phyloP scores from a whole-genome alignment of 768 basidiomycete species.

The Mycena amicta region DNA sequence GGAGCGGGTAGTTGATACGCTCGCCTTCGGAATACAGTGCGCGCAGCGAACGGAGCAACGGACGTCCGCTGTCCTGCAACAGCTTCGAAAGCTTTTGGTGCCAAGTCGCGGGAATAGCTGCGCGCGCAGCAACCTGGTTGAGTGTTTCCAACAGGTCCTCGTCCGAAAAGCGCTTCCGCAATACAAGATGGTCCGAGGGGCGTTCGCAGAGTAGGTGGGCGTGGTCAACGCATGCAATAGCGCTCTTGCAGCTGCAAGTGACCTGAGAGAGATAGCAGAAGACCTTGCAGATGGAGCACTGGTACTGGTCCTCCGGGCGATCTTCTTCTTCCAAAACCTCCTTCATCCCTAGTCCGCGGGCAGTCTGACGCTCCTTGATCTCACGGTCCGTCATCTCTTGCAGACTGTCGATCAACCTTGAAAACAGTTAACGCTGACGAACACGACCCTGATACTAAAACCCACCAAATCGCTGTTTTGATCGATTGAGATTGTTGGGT shows the following conservation, averaged over 20 bases:
- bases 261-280: conserved; percentile 97
- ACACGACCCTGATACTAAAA: conserved; percentile 9
- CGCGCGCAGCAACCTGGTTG: conserved; percentile 67
- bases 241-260: conserved; percentile 75
- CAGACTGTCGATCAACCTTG: conserved; percentile 82
- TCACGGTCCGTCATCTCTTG: conserved; percentile 90
- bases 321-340: conserved; percentile 81
- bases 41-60: conserved; percentile 74
- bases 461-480: conserved; percentile 90
- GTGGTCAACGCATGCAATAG: conserved; percentile 88
- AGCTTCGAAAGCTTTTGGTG: conserved; percentile 65
- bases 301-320: conserved; percentile 91
- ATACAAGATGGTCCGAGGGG: conserved; percentile 49
- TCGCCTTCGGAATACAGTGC: conserved; percentile 89
- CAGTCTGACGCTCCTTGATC: conserved; percentile 61
- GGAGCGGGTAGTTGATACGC: conserved; percentile 73
- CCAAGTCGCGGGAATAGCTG: conserved; percentile 77
- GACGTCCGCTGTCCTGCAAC: conserved; percentile 69
- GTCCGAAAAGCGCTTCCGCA: conserved; percentile 84
- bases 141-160: conserved; percentile 71
- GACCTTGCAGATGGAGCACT: conserved; percentile 89
- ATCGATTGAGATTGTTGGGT: conserved; percentile 93
- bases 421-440: conserved; percentile 8
- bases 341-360: conserved; percentile 59
- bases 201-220: conserved; percentile 71